Conservation (phyloP, 2,329 filamentous ascomycete species). For the Tetracladium maxilliforme region DNA sequence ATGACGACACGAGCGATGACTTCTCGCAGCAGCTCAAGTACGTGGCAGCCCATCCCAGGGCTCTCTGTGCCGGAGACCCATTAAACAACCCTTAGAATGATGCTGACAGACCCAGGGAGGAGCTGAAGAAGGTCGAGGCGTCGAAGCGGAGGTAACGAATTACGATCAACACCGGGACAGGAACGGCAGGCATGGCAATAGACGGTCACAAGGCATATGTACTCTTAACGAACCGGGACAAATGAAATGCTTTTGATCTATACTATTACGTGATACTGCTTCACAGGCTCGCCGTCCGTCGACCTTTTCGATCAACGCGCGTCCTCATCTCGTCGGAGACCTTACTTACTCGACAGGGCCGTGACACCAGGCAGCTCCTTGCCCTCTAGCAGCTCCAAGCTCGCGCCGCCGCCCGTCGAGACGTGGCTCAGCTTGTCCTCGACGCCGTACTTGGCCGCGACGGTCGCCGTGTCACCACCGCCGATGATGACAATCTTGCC, state of each 20-base stretch:
- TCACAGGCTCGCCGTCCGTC: conserved; percentile 5
- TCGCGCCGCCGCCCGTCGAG: conserved; percentile 90
- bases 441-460: conserved; percentile 90
- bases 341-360: conserved; percentile 70
- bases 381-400: conserved; percentile 90
- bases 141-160: conserved; percentile 48
- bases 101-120: conserved; percentile 44
- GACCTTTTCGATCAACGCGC: background rate
- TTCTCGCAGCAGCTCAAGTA: conserved; percentile 92
- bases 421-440: conserved; percentile 98
- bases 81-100: conserved; percentile 1
- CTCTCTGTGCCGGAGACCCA: background rate
- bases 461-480: conserved; percentile 93
- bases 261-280: too few species aligned
- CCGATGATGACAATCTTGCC: conserved; percentile 99
- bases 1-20: conserved; percentile 93
- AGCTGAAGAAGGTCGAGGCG: conserved; percentile 85
- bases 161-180: too few species aligned
- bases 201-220: conserved; percentile 9
- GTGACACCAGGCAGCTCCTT: conserved; percentile 92
- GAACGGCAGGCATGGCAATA: conserved; percentile 12
- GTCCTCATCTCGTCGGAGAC: conserved; percentile 4
- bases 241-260: too few species aligned
- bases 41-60: too few species aligned
- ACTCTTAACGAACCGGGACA: too few species aligned